A percentile compares a stretch with the other conserved stretches of the same genome.
Conservation (phyloP, 768 basidiomycete genomes). For the Collybiopsis confluens region DNA sequence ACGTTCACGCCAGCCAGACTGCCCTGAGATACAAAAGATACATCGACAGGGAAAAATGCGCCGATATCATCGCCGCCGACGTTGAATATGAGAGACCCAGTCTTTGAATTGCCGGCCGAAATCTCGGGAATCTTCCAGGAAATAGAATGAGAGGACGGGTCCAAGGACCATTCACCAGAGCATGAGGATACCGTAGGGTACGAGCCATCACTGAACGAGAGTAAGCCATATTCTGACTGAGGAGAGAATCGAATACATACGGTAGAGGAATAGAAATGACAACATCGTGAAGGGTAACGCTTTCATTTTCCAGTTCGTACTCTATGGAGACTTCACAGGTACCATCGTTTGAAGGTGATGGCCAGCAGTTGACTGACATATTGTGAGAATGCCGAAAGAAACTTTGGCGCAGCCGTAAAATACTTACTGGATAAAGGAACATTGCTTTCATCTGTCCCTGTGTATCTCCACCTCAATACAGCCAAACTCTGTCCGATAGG, state of each 20-base stretch:
- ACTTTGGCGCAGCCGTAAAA: neutral
- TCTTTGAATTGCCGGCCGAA: conserved; percentile 51
- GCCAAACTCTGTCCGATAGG: conserved; percentile 83
- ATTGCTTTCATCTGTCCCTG: conserved; percentile 85
- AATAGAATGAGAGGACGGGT: conserved; percentile 73
- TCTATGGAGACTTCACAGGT: conserved; percentile 94
- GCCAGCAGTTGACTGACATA: conserved; percentile 90
- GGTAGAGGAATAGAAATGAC: conserved; percentile 91
- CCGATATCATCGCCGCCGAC: conserved; percentile 79
- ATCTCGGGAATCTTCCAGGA: conserved; percentile 81
- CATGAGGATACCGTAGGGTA: conserved; percentile 82
- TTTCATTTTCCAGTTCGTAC: conserved; percentile 90
- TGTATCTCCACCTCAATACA: conserved; percentile 91
- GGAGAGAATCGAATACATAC: too few relatives aligned
- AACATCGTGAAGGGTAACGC: conserved; percentile 77
- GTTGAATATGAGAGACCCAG: conserved; percentile 89
- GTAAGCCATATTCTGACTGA: neutral
- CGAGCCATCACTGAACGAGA: conserved; percentile 55
- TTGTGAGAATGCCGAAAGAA: conserved; percentile 3
- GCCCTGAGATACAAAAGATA: conserved; percentile 76
- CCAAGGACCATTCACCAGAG: conserved; percentile 77
- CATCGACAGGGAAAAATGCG: conserved; percentile 89
- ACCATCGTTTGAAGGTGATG: conserved; percentile 87
- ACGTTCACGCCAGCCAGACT: conserved; percentile 78
- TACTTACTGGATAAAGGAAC: conserved; percentile 86